phyloP scores from a whole-genome alignment of 305 asterid species.

The Fraxinus sp. region DNA sequence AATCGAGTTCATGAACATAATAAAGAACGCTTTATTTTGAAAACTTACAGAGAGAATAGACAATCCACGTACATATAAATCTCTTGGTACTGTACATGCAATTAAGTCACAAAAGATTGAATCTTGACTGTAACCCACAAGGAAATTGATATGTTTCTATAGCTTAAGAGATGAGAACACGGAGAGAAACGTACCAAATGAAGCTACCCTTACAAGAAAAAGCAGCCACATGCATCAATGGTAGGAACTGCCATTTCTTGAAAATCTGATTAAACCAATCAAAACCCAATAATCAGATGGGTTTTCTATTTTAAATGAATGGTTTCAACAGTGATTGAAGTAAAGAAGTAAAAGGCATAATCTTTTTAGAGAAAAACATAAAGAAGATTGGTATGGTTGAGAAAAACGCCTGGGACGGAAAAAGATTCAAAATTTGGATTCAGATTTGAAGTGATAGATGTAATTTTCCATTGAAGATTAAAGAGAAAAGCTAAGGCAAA shows the following conservation, averaged over 20 bases:
- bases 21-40: neutral
- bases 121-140: constrained; percentile 22
- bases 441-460: constrained; percentile 20
- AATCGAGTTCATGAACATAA: neutral
- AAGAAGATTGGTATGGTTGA: constrained; percentile 25
- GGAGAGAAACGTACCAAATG: constrained; percentile 30
- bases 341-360: neutral
- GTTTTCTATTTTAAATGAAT: constrained; percentile 1
- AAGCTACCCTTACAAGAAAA: constrained; percentile 30
- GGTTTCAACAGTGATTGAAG: constrained; percentile 3
- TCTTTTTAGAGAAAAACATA: neutral
- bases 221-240: constrained; percentile 35
- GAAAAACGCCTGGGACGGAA: constrained; percentile 5
- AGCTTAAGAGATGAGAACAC: neutral
- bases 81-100: constrained; percentile 14
- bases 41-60: neutral
- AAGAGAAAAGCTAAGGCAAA: constrained; percentile 22
- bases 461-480: constrained; percentile 17
- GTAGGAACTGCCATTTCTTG: constrained; percentile 31
- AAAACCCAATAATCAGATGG: constrained; percentile 24
- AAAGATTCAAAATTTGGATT: constrained; percentile 22
- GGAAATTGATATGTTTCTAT: neutral
- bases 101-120: constrained; percentile 26
- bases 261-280: constrained; percentile 15
- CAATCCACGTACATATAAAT: neutral